phyloP scores from a whole-genome alignment of 169 alveolate genomes.

The Cryptosporidium xiaoi region DNA sequence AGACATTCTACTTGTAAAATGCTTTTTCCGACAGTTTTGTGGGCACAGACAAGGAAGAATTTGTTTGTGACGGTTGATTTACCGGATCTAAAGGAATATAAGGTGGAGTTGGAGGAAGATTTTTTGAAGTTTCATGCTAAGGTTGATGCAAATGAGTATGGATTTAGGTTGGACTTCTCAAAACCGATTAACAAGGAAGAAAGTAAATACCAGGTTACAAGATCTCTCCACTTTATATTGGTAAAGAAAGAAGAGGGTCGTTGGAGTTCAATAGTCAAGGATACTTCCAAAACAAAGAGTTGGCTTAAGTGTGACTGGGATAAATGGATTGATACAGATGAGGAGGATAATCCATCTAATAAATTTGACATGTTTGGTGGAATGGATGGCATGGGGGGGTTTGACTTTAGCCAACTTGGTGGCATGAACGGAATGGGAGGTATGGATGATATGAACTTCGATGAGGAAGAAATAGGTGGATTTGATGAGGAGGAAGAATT shows the following conservation, averaged over 20 bases:
- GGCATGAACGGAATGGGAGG: constrained; percentile 79
- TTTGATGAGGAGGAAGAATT: constrained; percentile 59
- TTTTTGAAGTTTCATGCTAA: constrained; percentile 72
- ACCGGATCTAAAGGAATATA: constrained; percentile 77
- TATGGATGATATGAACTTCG: constrained; percentile 75
- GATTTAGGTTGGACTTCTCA: constrained; percentile 71
- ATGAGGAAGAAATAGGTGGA: constrained; percentile 45
- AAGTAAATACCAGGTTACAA: constrained; percentile 80
- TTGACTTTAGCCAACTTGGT: constrained; percentile 77
- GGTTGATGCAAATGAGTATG: constrained; percentile 62
- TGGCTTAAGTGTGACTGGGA: constrained; percentile 83
- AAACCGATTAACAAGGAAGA: constrained; percentile 76
- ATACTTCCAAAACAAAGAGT: constrained; percentile 73
- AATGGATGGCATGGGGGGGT: constrained; percentile 77
- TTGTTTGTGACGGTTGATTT: constrained; percentile 80
- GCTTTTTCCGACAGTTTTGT: constrained; percentile 79
- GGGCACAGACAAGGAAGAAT: constrained; percentile 82
- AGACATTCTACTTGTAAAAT: constrained; percentile 8
- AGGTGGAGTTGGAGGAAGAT: constrained; percentile 75
- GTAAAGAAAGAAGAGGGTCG: constrained; percentile 75
- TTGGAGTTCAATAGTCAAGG: constrained; percentile 78
- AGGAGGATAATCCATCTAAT: constrained; percentile 79
- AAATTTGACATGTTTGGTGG: constrained; percentile 77
- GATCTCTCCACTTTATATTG: constrained; percentile 78
- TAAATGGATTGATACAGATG: constrained; percentile 83